Percentiles rank a stretch among this genome's conserved stretches.
Evolutionary conservation across 2,329 filamentous ascomycete species (phyloP).

Genomic region (Stachybotrys elegans): DNA sequence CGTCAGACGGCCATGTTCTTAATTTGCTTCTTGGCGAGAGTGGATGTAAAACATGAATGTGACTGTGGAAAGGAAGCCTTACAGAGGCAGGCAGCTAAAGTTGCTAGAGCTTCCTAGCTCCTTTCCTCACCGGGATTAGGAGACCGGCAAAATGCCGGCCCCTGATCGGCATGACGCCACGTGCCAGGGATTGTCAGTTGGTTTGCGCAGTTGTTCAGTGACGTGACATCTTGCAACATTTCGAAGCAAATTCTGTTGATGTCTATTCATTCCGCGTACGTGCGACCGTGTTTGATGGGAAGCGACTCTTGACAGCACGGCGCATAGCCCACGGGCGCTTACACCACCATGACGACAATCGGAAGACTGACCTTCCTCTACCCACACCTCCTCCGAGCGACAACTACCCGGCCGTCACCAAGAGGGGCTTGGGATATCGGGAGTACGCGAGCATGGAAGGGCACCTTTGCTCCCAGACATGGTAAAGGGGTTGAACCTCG

Average conservation of each 20-base stretch:
- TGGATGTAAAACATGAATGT: too few relatives aligned
- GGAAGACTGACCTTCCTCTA: constrained; percentile 63
- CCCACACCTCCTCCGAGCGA: constrained; percentile 57
- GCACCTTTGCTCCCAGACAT: constrained; percentile 48
- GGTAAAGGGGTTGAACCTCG: constrained; percentile 57
- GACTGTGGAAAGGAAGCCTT: too few relatives aligned
- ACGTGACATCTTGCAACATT: background rate
- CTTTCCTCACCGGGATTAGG: too few relatives aligned
- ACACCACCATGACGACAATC: constrained; percentile 47
- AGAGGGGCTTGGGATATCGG: constrained; percentile 33
- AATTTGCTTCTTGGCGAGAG: too few relatives aligned
- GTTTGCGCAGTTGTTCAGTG: constrained; percentile 7
- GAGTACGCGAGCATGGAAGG: constrained; percentile 29
- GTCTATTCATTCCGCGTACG: background rate
- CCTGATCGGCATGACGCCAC: constrained; percentile 17
- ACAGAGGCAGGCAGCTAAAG: too few relatives aligned
- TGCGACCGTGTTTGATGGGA: background rate
- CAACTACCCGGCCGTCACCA: constrained; percentile 12
- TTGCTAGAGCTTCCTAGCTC: too few relatives aligned
- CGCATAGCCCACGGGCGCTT: background rate
- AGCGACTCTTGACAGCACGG: background rate
- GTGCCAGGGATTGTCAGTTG: constrained; percentile 9
- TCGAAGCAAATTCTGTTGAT: background rate
- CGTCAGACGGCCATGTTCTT: too few relatives aligned
- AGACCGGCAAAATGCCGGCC: too few relatives aligned